Conservation (phyloP, 2,329 filamentous ascomycete genomes). For the Cladosporium sp. region DNA sequence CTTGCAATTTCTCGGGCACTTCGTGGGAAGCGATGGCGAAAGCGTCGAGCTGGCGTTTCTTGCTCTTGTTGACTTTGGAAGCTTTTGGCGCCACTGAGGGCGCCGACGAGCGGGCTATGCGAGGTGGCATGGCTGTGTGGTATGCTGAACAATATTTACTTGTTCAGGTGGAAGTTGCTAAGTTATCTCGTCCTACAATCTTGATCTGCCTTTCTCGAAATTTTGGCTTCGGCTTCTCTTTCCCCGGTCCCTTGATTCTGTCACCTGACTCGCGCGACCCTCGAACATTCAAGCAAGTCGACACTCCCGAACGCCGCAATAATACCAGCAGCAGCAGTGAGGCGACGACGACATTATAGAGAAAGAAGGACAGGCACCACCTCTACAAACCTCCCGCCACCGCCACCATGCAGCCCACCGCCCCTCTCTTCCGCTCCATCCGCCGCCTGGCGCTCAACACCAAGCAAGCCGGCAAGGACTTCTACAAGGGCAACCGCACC, state of each 20-base stretch:
- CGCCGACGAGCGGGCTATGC: slow-evolving; percentile 44
- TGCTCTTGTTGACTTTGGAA: slow-evolving; percentile 49
- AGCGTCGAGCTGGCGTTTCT: slow-evolving; percentile 62
- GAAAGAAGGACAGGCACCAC: background rate
- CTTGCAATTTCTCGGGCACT: slow-evolving; percentile 54
- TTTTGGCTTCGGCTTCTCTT: slow-evolving; percentile 16
- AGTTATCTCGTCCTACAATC: background rate
- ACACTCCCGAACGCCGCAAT: slow-evolving; percentile 15
- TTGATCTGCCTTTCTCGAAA: slow-evolving; percentile 3
- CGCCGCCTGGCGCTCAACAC: slow-evolving; percentile 82
- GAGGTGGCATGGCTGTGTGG: slow-evolving; percentile 44
- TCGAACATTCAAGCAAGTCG: background rate
- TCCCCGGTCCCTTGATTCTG: background rate
- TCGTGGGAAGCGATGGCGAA: slow-evolving; percentile 65
- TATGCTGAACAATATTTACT: background rate
- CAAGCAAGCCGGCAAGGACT: slow-evolving; percentile 89
- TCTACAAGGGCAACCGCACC: slow-evolving; percentile 93
- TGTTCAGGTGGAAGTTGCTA: background rate
- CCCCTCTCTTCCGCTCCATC: slow-evolving; percentile 66
- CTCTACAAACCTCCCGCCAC: background rate
- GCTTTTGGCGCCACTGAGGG: slow-evolving; percentile 37
- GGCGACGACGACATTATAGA: background rate
- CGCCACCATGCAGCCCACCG: slow-evolving; percentile 60
- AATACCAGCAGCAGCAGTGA: background rate
- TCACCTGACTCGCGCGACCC: slow-evolving; percentile 8